These are phyloP conservation scores for Trametes sp. DNA, from an alignment of 1,284 basidiomycete species.

Conservation along the genomic window DNA sequence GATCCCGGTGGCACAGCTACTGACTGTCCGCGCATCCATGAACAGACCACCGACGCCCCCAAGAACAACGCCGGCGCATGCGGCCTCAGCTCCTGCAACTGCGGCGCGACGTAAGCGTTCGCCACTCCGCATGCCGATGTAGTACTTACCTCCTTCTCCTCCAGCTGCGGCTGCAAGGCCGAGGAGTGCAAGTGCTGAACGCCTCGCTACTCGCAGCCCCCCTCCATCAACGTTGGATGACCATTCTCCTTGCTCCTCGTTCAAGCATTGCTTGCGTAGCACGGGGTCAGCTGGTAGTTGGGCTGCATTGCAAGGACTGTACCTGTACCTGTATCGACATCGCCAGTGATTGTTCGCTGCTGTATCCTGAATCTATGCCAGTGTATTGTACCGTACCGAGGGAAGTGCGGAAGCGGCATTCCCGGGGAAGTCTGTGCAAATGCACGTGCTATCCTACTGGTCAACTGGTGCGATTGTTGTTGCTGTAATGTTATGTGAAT, in stretches of 20 bases:
- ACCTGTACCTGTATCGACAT: too few species aligned
- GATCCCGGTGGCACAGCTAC: not conserved
- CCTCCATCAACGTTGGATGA: slow-evolving; percentile 4
- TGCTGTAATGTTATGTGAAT: too few species aligned
- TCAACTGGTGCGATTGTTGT: too few species aligned
- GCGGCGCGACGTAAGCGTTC: slow-evolving; percentile 54
- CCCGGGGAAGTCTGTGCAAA: too few species aligned
- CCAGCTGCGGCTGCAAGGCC: slow-evolving; percentile 63
- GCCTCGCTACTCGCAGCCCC: slow-evolving; percentile 10
- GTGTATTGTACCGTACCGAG: too few species aligned
- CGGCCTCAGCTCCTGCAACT: slow-evolving; percentile 57
- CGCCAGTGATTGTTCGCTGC: not conserved
- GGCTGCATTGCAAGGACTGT: slow-evolving; percentile 11
- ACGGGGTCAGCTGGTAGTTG: slow-evolving; percentile 24
- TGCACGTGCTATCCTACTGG: too few species aligned
- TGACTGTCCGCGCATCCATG: not conserved
- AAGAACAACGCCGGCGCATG: slow-evolving; percentile 59
- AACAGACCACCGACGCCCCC: slow-evolving; percentile 50
- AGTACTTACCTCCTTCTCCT: slow-evolving; percentile 9
- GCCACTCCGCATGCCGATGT: not conserved
- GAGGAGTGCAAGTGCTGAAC: slow-evolving; percentile 70
- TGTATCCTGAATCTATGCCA: not conserved
- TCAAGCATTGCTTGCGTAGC: slow-evolving; percentile 1
- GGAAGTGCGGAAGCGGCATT: too few species aligned
- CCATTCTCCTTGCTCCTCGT: not conserved